phyloP scores from a whole-genome alignment of 441 rosid species.

The Croton laevigatus region DNA sequence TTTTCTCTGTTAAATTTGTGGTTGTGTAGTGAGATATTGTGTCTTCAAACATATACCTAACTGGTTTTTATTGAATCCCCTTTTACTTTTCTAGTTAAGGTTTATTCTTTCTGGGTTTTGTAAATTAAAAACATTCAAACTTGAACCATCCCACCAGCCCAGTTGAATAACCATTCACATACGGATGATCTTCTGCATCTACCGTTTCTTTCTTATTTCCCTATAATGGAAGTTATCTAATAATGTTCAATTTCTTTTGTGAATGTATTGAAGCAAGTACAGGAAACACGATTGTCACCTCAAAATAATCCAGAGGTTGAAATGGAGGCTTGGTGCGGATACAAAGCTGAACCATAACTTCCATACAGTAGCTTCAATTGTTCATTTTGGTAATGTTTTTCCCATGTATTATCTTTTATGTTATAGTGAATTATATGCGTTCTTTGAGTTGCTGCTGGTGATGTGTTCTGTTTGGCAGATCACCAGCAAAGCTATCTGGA shows the following conservation, averaged over 20 bases:
- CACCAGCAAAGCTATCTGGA: background rate
- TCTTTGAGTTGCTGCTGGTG: background rate
- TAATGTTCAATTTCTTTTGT: background rate
- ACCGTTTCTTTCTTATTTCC: background rate
- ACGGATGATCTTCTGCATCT: background rate
- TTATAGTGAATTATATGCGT: background rate
- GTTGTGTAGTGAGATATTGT: no score
- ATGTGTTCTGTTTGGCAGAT: background rate
- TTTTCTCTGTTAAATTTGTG: background rate
- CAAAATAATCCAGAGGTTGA: background rate
- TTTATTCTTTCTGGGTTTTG: background rate
- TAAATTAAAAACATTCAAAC: background rate
- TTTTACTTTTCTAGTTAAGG: background rate
- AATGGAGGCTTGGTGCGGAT: background rate
- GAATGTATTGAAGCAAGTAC: background rate
- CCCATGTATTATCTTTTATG: background rate
- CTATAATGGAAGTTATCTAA: background rate
- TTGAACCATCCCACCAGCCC: no score
- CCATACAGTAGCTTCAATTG: background rate
- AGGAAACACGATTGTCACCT: background rate
- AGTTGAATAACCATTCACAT: no score
- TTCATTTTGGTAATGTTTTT: background rate
- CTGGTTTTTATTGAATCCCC: no score
- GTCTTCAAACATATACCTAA: no score
- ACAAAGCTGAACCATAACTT: background rate